Evolutionary conservation across 2,329 filamentous ascomycete genomes (phyloP), one percentile per base, ranked within the genome.

Genomic region (Penicillium sp.): DNA sequence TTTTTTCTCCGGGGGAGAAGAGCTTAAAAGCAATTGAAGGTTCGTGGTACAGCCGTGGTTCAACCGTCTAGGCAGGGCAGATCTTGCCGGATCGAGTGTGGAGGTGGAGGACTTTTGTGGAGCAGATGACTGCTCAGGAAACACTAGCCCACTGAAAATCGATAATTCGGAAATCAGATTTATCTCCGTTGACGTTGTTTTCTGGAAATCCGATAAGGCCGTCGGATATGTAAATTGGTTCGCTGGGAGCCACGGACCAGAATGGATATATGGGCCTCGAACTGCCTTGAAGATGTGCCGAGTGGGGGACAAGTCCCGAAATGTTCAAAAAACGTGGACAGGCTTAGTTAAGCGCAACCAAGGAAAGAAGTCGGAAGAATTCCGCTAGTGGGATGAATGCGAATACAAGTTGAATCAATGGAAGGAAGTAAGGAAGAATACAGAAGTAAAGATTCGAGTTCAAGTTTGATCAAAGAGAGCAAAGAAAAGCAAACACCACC

Each of bases 221-320:
- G 43, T 11, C 7, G 25, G 25, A 20, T 5, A 31, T 20, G 29
- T 37, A 37, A 14, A 7, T 3, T 40, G 37, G 37, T 20, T 40
- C 37, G 18, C 9, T 22, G n/a, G 18, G 37, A 40, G 4, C 18
- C 37, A 40, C n/a, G 23, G 33, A 47, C 14, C 7, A 15, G 27
- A 29, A 29, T 22, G 4, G n/a, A 50, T 37, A 37, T 37, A 37
- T 18, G 14, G 33, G 33, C n/a, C n/a, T 2, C n/a, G 33, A 55
- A 59, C 18, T 59, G 33, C 51, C 54, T 51, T 45, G 35, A 54
- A n/a, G n/a, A 20, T 20, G 22, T 51, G 53, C 61, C 56, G 58
- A 58, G 56, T 55, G 58, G 56, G 60, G 60, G 45, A 18, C 18
- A 45, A 26, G n/a, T 45, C 48, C 52, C 55, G 55, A 55, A n/a